Evolutionary conservation across 1,139 yeast species (phyloP), one percentile per base, ranked within the genome.

Genomic region (Taphrina flavorubra): DNA sequence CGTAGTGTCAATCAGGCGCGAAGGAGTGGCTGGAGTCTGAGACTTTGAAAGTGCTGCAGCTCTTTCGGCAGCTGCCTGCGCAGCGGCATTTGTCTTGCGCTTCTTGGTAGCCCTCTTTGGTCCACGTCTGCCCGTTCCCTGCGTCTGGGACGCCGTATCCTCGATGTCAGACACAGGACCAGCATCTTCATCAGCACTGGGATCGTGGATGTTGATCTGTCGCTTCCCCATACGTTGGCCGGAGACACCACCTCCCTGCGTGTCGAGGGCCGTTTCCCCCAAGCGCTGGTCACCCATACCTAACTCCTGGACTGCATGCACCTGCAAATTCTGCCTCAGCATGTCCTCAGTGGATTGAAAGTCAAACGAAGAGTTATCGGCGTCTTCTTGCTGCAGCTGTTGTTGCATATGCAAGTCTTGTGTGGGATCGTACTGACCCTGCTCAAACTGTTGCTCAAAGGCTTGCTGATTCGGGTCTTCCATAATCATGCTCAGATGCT

Each of bases 101-200:
- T 58, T 58, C 53, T 58, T 58, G 25, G 53, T 46, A 3, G 40
- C 53, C 14, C 42, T 16, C 14, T 34, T 42, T 6, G 53, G 13
- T 20, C 36, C 58, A 6, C 53, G 20, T 44, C 42, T 25, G 18
- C 51, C 34, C 14, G 16, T n/a, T 14, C 13, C 39, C 53, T 20
- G 51, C 8, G 53, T 42, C 25, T 58, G 53, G 3, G 62, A 18
- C 8, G 51, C 62, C 1, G 16, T 18, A 42, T 58, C 62, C 39
- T 58, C 62, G 42, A 58, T 58, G n/a, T 58, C 62, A 14, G 62
- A 58, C 7, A 58, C 62, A 11, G 42, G 62, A 14, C 62, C 62
- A 16, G 42, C 62, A 47, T 58, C 25, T 44, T 58, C 62, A 44
- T 58, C 62, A 6, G 46, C 25, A 8, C 53, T 44, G n/a, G 62